Evolutionary conservation across 2,329 filamentous ascomycete species (phyloP), one percentile per base, ranked within the genome.

Genomic region (Daldinia sp.): DNA sequence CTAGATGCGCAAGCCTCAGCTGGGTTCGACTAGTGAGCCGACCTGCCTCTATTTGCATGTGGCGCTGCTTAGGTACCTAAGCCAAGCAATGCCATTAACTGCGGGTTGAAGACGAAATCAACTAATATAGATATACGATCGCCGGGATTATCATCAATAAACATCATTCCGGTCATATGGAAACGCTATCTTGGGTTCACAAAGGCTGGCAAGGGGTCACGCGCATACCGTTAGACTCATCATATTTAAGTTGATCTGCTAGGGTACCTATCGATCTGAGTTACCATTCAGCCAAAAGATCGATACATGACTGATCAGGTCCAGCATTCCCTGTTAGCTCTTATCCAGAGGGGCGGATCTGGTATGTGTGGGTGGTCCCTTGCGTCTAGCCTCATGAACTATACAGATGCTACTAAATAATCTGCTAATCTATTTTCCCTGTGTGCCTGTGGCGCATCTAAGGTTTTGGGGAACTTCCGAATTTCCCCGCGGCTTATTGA

Each of bases 401-500:
- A 46, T 61, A 33, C 33, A 65, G 26, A 35, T 56, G 54, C 15
- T 44, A 64, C 30, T 48, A 20, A 48, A 30, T 6, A 42, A 56
- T 42, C 12, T 4, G 39, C 35, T 3, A 54, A 37, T 23, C n/a
- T 54, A 26, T 35, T 54, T 18, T 37, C 4, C 23, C 7, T 37
- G 30, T 37, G 13, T 37, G 2, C 23, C 28, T 5, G 30, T 37
- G 33, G 30, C 10, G 3, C 15, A 41, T 42, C 58, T 53, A 18
- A 41, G 41, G 41, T 41, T 39, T n/a, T 58, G 61, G 66, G 55
- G 63, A 30, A 63, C 53, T 54, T 56, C 66, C 66, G 63, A 41
- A 20, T 30, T 51, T 55, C 37, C 23, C 65, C 58, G 58, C 48
- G 12, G 46, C 63, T 23, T 23, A 39, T 28, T 55, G 18, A 60